A percentile compares a stretch with the other conserved stretches of the same genome.
phyloP scores from a whole-genome alignment of 495 filamentous ascomycete genomes.

The Glonium stellatum region DNA sequence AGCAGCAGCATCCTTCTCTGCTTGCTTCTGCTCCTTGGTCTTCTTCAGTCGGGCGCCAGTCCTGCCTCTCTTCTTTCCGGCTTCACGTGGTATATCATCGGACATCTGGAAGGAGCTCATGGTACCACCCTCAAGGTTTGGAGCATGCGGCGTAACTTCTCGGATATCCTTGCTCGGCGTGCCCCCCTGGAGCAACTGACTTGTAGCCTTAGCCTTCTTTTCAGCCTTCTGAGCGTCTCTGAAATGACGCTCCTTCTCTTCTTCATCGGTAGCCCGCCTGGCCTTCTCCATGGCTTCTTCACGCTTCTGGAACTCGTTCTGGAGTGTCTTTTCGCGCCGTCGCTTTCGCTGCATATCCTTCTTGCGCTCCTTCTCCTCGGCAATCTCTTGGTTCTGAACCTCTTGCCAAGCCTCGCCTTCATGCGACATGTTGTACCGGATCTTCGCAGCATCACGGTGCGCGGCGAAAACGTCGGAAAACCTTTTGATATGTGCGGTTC shows the following conservation, averaged over 20 bases:
- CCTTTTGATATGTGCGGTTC: constrained; percentile 43
- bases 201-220: constrained; percentile 80
- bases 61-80: constrained; percentile 50
- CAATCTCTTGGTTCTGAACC: constrained; percentile 81
- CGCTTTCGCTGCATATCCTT: constrained; percentile 99
- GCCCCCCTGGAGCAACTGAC: constrained; percentile 73
- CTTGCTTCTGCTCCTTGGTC: constrained; percentile 93
- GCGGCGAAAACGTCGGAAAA: constrained; percentile 48
- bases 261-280: constrained; percentile 64
- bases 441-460: constrained; percentile 47
- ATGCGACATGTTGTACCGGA: constrained; percentile 49
- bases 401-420: constrained; percentile 69
- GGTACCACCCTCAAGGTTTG: constrained; percentile 79
- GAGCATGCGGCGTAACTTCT: constrained; percentile 66
- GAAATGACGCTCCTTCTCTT: constrained; percentile 67
- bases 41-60: constrained; percentile 44
- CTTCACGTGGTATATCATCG: constrained; percentile 38
- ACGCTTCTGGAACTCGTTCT: constrained; percentile 77
- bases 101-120: constrained; percentile 77
- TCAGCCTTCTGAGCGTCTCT: constrained; percentile 76
- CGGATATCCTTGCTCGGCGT: constrained; percentile 72
- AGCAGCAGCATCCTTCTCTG: constrained; percentile 87
- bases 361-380: constrained; percentile 96
- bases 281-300: constrained; percentile 71
- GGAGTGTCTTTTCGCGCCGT: constrained; percentile 91